Evolutionary conservation across 257 asterid genomes (phyloP).

Genomic region (Nicotiana noctiflora): DNA sequence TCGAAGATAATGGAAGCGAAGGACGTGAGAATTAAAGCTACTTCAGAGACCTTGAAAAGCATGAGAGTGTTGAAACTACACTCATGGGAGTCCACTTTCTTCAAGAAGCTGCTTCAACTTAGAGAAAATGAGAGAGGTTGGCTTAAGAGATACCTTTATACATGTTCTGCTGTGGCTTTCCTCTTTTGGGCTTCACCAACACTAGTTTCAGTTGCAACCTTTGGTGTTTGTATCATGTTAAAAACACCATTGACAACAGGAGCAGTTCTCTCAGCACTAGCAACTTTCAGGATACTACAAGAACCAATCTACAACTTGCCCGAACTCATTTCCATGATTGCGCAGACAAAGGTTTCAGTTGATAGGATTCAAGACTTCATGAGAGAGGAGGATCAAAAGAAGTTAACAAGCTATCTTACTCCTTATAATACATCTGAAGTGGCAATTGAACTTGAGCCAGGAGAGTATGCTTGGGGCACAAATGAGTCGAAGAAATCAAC

Average conservation of each 20-base stretch:
- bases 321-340: slow-evolving; percentile 65
- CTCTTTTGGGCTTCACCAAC: slow-evolving; percentile 95
- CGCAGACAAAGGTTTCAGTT: slow-evolving; percentile 73
- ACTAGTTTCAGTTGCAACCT: slow-evolving; percentile 64
- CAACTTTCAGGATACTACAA: slow-evolving; percentile 80
- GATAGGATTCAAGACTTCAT: slow-evolving; percentile 54
- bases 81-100: slow-evolving; percentile 67
- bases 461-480: slow-evolving; percentile 64
- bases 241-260: slow-evolving; percentile 66
- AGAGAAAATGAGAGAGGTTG: slow-evolving; percentile 56
- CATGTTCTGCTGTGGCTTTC: slow-evolving; percentile 61
- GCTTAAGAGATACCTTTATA: slow-evolving; percentile 55
- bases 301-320: slow-evolving; percentile 90
- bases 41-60: slow-evolving; percentile 69
- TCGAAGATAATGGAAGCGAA: slow-evolving; percentile 73
- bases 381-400: slow-evolving; percentile 48
- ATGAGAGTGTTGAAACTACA: slow-evolving; percentile 71
- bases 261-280: slow-evolving; percentile 74
- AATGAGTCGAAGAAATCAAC: slow-evolving; percentile 38
- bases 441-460: slow-evolving; percentile 59
- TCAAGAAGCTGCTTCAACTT: slow-evolving; percentile 42
- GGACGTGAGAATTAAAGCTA: slow-evolving; percentile 65
- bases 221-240: slow-evolving; percentile 54
- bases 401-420: slow-evolving; percentile 16
- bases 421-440: slow-evolving; percentile 20